Conservation (phyloP, 2,329 filamentous ascomycete genomes). For the Claviceps sp. region DNA sequence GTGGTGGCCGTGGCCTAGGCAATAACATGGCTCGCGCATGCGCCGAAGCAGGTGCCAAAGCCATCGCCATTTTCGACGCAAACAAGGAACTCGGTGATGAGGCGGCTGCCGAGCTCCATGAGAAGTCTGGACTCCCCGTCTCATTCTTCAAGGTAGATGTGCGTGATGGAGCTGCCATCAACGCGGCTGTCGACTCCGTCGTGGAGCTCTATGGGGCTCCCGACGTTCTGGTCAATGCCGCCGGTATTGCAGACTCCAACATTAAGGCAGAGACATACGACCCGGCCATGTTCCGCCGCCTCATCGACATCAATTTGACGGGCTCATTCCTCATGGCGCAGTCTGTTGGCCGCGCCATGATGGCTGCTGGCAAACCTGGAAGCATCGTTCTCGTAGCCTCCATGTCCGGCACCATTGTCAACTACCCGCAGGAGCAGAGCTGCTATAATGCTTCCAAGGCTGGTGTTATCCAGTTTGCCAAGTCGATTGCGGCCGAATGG, state of each 20-base stretch:
- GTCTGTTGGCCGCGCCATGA: slow-evolving; percentile 59
- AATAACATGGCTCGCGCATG: slow-evolving; percentile 70
- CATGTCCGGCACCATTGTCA: slow-evolving; percentile 75
- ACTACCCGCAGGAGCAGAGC: slow-evolving; percentile 72
- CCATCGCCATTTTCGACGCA: slow-evolving; percentile 62
- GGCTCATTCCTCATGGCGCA: slow-evolving; percentile 68
- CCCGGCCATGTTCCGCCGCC: slow-evolving; percentile 59
- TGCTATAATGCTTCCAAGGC: slow-evolving; percentile 81
- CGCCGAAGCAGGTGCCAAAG: slow-evolving; percentile 61
- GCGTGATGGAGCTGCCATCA: slow-evolving; percentile 55
- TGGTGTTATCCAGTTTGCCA: slow-evolving; percentile 63
- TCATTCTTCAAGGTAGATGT: slow-evolving; percentile 72
- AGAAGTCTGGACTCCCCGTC: slow-evolving; percentile 59
- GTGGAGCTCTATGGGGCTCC: slow-evolving; percentile 53
- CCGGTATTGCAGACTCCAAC: slow-evolving; percentile 72
- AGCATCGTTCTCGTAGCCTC: slow-evolving; percentile 65
- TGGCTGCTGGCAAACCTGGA: slow-evolving; percentile 55
- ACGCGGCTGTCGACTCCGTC: slow-evolving; percentile 53
- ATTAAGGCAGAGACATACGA: slow-evolving; percentile 71
- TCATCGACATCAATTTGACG: slow-evolving; percentile 72
- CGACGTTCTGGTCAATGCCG: slow-evolving; percentile 67
- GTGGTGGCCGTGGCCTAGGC: slow-evolving; percentile 63
- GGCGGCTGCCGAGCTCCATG: slow-evolving; percentile 54
- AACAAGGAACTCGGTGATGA: slow-evolving; percentile 62
- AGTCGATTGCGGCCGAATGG: slow-evolving; percentile 75